Conservation (phyloP, 441 rosid genomes). For the Pelargonium myrrhifolium region DNA sequence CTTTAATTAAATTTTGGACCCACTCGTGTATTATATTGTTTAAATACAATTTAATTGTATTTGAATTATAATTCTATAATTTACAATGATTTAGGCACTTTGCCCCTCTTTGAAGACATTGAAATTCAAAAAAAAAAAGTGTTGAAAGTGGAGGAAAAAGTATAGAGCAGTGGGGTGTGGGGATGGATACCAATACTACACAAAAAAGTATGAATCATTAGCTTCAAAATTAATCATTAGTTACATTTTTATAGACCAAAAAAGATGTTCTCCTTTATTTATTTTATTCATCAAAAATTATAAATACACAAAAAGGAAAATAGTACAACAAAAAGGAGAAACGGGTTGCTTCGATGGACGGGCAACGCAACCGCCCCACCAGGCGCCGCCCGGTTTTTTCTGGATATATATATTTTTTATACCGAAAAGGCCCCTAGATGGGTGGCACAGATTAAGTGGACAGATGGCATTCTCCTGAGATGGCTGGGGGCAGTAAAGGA, state of each 20-base stretch:
- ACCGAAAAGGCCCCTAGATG: background rate
- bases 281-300: constrained; percentile 14
- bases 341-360: background rate
- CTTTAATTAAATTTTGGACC: no score
- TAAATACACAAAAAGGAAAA: background rate
- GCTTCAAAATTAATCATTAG: constrained; percentile 26
- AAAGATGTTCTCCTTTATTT: constrained; percentile 29
- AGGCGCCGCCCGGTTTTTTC: background rate
- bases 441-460: background rate
- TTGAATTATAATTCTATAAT: no score
- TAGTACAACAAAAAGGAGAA: background rate
- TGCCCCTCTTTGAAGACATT: constrained; percentile 4
- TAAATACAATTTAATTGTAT: no score
- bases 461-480: background rate
- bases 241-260: constrained; percentile 25
- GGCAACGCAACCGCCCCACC: background rate
- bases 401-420: background rate
- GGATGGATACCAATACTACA: constrained; percentile 1
- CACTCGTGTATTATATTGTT: no score
- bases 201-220: constrained; percentile 24
- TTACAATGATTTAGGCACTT: background rate
- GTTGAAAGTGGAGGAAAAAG: no score
- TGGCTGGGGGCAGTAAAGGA: background rate
- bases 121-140: constrained; percentile 7
- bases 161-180: background rate